phyloP scores from a whole-genome alignment of 116 monocot genomes.

The Thalassia testudinum region DNA sequence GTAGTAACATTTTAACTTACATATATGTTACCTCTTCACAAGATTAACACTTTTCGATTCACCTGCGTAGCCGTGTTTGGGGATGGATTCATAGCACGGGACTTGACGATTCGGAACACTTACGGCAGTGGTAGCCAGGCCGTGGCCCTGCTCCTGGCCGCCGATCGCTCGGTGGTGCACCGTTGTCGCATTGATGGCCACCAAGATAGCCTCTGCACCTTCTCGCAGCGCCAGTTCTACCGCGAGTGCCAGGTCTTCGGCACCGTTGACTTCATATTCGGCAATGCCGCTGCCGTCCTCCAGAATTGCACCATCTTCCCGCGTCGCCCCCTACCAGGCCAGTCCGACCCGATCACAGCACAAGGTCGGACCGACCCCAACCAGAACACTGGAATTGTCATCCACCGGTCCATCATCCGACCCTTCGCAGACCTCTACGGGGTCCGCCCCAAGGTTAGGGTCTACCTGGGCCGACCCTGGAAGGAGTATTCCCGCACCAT shows the following conservation, averaged over 20 bases:
- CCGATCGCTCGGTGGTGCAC: slow-evolving; percentile 57
- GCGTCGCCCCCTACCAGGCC: slow-evolving; percentile 1
- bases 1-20: no score
- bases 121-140: slow-evolving; percentile 55
- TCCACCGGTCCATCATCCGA: slow-evolving; percentile 2
- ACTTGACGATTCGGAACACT: slow-evolving; percentile 55
- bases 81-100: slow-evolving; percentile 43
- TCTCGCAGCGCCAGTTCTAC: slow-evolving; percentile 67
- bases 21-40: no score
- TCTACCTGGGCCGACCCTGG: slow-evolving; percentile 8
- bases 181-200: slow-evolving; percentile 60
- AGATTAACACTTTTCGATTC: no score
- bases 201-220: slow-evolving; percentile 64
- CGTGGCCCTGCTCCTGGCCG: slow-evolving; percentile 52
- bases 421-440: not conserved
- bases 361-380: slow-evolving; percentile 11
- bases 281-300: slow-evolving; percentile 8
- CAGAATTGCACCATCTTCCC: slow-evolving; percentile 7
- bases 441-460: not conserved
- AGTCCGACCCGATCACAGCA: slow-evolving; percentile 7
- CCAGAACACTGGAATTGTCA: slow-evolving; percentile 13
- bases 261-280: slow-evolving; percentile 17
- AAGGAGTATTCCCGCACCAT: slow-evolving; percentile 7
- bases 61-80: slow-evolving; percentile 58
- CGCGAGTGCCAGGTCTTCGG: slow-evolving; percentile 13